Conservation (phyloP, 305 asterid species). For the Solanum hybrid region DNA sequence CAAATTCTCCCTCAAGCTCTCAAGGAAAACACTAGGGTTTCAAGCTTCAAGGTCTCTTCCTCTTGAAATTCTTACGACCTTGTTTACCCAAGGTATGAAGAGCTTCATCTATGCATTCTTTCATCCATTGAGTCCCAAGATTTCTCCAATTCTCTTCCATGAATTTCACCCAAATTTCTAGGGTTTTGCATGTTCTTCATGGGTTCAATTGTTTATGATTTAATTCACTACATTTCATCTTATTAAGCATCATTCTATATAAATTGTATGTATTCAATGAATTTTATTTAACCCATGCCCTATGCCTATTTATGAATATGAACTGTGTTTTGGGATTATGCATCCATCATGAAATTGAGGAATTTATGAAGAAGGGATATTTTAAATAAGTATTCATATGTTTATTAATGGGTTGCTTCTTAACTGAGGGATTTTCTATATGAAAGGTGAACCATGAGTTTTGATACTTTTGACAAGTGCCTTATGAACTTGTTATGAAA, state of each 20-base stretch:
- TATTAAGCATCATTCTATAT: background rate
- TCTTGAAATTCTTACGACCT: background rate
- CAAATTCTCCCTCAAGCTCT: no score
- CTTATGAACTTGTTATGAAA: background rate
- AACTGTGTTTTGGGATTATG: background rate
- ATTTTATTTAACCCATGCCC: background rate
- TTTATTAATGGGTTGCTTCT: background rate
- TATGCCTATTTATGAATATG: background rate
- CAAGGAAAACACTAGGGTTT: background rate
- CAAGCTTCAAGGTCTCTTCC: background rate
- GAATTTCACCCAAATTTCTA: background rate
- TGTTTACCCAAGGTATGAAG: background rate
- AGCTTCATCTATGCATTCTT: background rate
- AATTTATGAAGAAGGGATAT: background rate
- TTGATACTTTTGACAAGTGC: background rate
- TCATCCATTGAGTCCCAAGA: background rate
- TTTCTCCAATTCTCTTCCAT: background rate
- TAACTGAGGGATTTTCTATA: background rate
- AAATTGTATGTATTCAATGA: background rate
- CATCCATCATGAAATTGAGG: background rate
- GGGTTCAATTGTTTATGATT: background rate
- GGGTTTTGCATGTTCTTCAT: background rate
- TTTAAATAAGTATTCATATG: background rate
- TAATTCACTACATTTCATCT: background rate
- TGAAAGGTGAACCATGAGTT: background rate